A percentile compares a stretch with the other conserved stretches of the same genome.
phyloP scores from a whole-genome alignment of 2,329 filamentous ascomycete genomes.

The Leptographium radiaticola region DNA sequence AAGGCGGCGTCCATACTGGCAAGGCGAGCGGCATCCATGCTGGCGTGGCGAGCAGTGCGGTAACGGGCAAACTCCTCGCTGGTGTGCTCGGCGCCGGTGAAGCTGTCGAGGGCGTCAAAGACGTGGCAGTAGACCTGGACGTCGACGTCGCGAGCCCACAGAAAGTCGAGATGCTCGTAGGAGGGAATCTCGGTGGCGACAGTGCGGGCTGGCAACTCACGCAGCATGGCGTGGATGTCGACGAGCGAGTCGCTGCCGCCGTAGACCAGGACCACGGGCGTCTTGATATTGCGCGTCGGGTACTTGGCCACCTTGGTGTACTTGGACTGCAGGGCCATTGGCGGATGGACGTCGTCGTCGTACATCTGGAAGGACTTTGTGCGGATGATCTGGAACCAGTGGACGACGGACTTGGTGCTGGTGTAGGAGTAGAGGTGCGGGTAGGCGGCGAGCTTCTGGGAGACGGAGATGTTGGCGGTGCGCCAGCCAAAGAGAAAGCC shows the following conservation, averaged over 20 bases:
- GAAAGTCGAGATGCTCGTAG: conserved; percentile 93
- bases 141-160: conserved; percentile 84
- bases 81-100: conserved; percentile 43
- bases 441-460: conserved; percentile 91
- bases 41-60: conserved; percentile 35
- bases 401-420: conserved; percentile 90
- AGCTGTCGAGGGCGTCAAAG: conserved; percentile 72
- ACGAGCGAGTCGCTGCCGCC: conserved; percentile 89
- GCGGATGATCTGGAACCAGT: conserved; percentile 99
- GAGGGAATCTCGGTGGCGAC: conserved; percentile 77
- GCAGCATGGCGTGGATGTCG: conserved; percentile 85
- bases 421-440: conserved; percentile 94
- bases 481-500: conserved; percentile 83
- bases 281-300: conserved; percentile 92
- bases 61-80: conserved; percentile 49
- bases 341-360: conserved; percentile 80
- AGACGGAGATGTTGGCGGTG: conserved; percentile 66
- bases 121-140: conserved; percentile 80
- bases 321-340: conserved; percentile 59
- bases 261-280: conserved; percentile 85
- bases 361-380: conserved; percentile 97
- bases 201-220: conserved; percentile 73
- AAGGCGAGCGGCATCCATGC: conserved; percentile 31
- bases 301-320: conserved; percentile 97
- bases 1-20: conserved; percentile 29